Percentiles rank a stretch among this genome's conserved stretches.
Conservation (phyloP, 1,284 basidiomycete genomes). For the Trametes versicolor region DNA sequence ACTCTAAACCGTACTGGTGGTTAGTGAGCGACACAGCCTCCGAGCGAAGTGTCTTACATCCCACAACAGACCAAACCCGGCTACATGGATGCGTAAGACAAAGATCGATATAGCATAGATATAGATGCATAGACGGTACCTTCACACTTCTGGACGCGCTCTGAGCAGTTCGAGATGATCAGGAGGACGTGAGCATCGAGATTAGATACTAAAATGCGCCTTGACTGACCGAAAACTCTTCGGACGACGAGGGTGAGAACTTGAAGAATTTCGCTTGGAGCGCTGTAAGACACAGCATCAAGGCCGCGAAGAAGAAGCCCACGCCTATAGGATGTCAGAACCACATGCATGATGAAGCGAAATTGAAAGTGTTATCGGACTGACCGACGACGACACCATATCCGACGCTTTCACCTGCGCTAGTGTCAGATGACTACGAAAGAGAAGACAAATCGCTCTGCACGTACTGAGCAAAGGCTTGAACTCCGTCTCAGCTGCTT, state of each 20-base stretch:
- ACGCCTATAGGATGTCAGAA: constrained; percentile 46
- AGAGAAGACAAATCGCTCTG: background rate
- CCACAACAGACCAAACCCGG: constrained; percentile 75
- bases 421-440: background rate
- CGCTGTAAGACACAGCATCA: constrained; percentile 56
- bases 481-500: constrained; percentile 34
- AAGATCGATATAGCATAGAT: no score
- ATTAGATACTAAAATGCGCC: background rate
- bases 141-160: constrained; percentile 60
- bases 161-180: constrained; percentile 32
- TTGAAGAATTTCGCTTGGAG: constrained; percentile 60
- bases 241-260: constrained; percentile 57
- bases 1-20: constrained; percentile 51
- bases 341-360: background rate
- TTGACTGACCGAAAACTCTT: constrained; percentile 61
- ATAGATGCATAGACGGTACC: constrained; percentile 36
- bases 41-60: constrained; percentile 47
- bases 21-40: background rate
- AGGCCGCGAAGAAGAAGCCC: constrained; percentile 59
- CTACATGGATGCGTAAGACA: constrained; percentile 41
- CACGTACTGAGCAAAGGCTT: constrained; percentile 44
- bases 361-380: constrained; percentile 32
- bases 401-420: constrained; percentile 54
- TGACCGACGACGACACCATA: constrained; percentile 61
- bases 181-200: background rate